Evolutionary conservation across 768 basidiomycete genomes (phyloP), one percentile per base, ranked within the genome.

Genomic region (Lactarius deliciosus): DNA sequence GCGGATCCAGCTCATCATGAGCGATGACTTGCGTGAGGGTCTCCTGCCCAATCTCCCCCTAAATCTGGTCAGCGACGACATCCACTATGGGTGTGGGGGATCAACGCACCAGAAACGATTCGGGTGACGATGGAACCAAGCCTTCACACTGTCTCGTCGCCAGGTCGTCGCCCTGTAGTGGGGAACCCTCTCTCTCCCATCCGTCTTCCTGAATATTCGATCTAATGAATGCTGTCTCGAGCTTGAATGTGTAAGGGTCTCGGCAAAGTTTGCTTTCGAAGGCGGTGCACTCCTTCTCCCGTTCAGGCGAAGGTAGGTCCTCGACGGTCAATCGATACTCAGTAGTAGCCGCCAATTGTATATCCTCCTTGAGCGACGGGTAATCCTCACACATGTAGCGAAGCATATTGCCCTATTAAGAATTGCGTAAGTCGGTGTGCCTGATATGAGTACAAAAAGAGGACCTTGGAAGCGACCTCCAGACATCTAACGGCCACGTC

Each of bases 21-120:
- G 86, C 82, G 71, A 92, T 91, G 86, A 90, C 90, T 20, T 83
- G 78, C 60, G 85, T 83, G 50, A 92, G 78, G 8, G 89, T 85
- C 71, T 92, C 90, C 69, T 91, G 89, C 20, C 87, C 83, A 60
- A 91, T 88, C 8, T 72, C 70, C n/a, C 89, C 90, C 89, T 91
- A 69, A 20, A 64, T 25, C 38, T 20, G 25, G 25, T 68, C 41
- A 64, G 63, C 40, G 28, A 41, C 16, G 58, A n/a, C 20, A 40
- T 41, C 25, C 38, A 41, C 70, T 43, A 68, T 66, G 56, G 62
- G 38, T 59, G 50, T 34, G 34, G 22, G n/a, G 61, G 15, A 34
- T 41, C 59, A 28, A 20, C 65, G 38, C 53, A 66, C 65, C 41
- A 66, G 61, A 32, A 40, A 66, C 28, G 40, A 25, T 38, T 68